Conservation (phyloP, 176 grass and related monocot species). For the Cenchrus fungigraminus region DNA sequence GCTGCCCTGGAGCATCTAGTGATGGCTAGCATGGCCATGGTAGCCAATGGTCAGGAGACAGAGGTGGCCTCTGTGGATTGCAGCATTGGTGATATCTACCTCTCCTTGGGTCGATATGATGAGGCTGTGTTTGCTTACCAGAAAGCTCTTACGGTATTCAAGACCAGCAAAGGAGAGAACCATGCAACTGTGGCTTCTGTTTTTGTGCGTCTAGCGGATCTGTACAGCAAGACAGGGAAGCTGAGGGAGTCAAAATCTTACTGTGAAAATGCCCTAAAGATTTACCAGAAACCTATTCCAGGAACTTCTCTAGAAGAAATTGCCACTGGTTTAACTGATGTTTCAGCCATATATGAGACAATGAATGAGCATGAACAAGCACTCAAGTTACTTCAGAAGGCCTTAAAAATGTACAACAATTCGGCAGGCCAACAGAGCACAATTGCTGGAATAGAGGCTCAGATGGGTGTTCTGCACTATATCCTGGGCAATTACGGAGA, state of each 20-base stretch:
- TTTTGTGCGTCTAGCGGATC: conserved; percentile 88
- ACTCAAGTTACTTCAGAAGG: conserved; percentile 93
- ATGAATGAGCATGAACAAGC: conserved; percentile 98
- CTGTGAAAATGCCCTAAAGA: conserved; percentile 94
- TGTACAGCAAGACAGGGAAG: conserved; percentile 93
- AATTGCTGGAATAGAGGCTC: conserved; percentile 90
- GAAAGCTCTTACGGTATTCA: conserved; percentile 91
- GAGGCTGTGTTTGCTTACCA: conserved; percentile 91
- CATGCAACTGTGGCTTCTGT: conserved; percentile 92
- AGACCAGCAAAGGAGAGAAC: conserved; percentile 94
- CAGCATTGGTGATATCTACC: conserved; percentile 95
- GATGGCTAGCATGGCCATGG: conserved; percentile 88
- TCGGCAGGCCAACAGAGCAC: conserved; percentile 87
- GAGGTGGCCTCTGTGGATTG: conserved; percentile 94
- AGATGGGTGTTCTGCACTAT: conserved; percentile 95
- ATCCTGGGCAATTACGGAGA: conserved; percentile 78
- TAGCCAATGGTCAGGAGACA: conserved; percentile 84
- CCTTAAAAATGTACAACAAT: conserved; percentile 85
- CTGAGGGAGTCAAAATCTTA: conserved; percentile 90
- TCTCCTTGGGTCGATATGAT: conserved; percentile 84
- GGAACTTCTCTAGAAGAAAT: conserved; percentile 92
- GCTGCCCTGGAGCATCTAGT: conserved; percentile 90
- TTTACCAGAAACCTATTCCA: conserved; percentile 91
- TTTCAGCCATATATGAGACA: conserved; percentile 93
- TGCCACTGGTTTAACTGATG: conserved; percentile 82